These are phyloP conservation scores for Austroboletus novae-zelandiae DNA, from an alignment of 1,284 basidiomycete genomes.

Conservation along the genomic window DNA sequence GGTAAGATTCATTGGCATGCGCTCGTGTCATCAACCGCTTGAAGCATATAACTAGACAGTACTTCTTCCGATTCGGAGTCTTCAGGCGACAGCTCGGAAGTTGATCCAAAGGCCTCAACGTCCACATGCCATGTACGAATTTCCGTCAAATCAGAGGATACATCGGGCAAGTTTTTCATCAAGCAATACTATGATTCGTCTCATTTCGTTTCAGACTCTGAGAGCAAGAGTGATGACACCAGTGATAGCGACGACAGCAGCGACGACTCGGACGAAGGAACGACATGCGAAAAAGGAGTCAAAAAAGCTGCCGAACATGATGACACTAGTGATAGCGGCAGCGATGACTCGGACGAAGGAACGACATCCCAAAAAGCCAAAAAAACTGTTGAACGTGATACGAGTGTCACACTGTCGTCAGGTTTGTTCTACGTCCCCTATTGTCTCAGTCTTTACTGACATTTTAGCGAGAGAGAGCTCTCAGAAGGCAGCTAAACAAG, in stretches of 20 bases:
- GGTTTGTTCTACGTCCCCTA: constrained; percentile 14
- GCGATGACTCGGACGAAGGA: constrained; percentile 4
- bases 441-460: constrained; percentile 8
- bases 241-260: constrained; percentile 3
- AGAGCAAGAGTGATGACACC: constrained; percentile 1
- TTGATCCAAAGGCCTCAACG: constrained; percentile 11
- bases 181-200: not conserved
- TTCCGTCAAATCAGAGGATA: constrained; percentile 29
- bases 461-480: constrained; percentile 7
- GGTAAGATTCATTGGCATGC: constrained; percentile 10
- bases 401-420: constrained; percentile 33
- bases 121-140: not conserved
- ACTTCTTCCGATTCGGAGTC: constrained; percentile 33
- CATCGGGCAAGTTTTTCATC: constrained; percentile 21
- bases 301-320: constrained; percentile 23
- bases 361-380: constrained; percentile 1
- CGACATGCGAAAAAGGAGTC: constrained; percentile 3
- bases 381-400: constrained; percentile 26
- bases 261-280: constrained; percentile 3
- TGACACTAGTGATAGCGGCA: not conserved
- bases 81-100: constrained; percentile 30
- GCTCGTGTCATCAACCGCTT: not conserved
- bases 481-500: not conserved
- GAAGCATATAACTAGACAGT: constrained; percentile 11
- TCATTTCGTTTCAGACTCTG: constrained; percentile 18